phyloP scores from a whole-genome alignment of 140 eudicot genomes.

The Oenanthe javanica region DNA sequence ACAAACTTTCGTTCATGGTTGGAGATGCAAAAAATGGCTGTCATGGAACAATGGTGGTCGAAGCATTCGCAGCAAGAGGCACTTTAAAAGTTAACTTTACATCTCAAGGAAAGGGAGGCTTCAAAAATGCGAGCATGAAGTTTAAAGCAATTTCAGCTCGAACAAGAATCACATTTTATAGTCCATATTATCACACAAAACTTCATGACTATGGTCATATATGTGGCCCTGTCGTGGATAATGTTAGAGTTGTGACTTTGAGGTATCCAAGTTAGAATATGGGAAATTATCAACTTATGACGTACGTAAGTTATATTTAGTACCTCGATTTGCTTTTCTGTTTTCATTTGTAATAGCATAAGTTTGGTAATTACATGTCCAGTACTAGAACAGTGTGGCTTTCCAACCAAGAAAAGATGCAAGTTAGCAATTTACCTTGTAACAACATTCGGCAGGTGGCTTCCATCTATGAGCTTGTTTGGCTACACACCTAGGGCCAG shows the following conservation, averaged over 20 bases:
- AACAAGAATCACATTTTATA: neutral
- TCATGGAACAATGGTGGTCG: neutral
- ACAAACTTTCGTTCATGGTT: neutral
- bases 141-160: neutral
- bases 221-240: neutral
- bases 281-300: neutral
- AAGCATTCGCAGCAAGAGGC: neutral
- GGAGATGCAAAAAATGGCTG: slow-evolving; percentile 2
- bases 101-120: neutral
- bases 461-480: no score
- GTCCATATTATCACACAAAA: neutral
- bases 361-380: neutral
- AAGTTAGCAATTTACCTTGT: neutral
- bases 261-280: neutral
- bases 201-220: neutral
- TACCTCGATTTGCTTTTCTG: neutral
- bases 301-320: neutral
- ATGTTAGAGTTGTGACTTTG: neutral
- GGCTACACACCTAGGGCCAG: no score
- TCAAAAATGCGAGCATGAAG: neutral
- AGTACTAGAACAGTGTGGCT: no score
- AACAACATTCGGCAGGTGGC: no score
- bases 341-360: neutral
- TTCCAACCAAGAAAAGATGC: neutral
- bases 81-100: neutral